These are phyloP conservation scores for Yarrowia yakushimensis DNA, from an alignment of 805 yeast species.

Conservation along the genomic window DNA sequence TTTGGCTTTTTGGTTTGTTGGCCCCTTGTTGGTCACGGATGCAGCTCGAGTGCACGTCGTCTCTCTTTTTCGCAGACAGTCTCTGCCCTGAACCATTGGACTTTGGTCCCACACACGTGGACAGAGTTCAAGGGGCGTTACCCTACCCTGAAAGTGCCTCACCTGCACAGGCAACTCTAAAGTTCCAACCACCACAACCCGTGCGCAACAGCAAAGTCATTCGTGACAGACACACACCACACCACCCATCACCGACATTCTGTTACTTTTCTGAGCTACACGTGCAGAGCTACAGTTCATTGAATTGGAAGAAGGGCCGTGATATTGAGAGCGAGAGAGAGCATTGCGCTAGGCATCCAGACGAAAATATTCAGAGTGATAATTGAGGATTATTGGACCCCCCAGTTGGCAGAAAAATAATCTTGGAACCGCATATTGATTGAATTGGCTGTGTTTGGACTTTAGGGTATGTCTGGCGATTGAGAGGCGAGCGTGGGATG, in stretches of 20 bases:
- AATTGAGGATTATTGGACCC: constrained; percentile 12
- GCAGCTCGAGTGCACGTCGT: background rate
- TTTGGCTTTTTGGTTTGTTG: too few species aligned
- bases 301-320: constrained; percentile 25
- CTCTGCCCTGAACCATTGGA: background rate
- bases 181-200: constrained; percentile 21
- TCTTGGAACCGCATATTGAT: constrained; percentile 15
- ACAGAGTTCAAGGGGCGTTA: constrained; percentile 17
- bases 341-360: constrained; percentile 20
- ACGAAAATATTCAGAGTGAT: constrained; percentile 7
- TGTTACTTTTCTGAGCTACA: constrained; percentile 19
- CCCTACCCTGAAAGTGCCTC: constrained; percentile 25
- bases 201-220: constrained; percentile 24
- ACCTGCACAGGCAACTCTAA: constrained; percentile 14
- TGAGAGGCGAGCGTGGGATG: background rate
- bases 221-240: constrained; percentile 22
- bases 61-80: background rate
- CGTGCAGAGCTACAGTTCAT: constrained; percentile 21
- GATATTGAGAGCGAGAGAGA: constrained; percentile 25
- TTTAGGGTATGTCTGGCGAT: constrained; percentile 10
- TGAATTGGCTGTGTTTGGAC: constrained; percentile 23
- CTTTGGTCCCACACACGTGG: constrained; percentile 18
- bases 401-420: constrained; percentile 7
- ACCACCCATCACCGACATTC: constrained; percentile 7
- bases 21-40: background rate